Base-by-base conservation (phyloP, 371 early-diverging fungal species). In the Nematocida ausubeli region DNA sequence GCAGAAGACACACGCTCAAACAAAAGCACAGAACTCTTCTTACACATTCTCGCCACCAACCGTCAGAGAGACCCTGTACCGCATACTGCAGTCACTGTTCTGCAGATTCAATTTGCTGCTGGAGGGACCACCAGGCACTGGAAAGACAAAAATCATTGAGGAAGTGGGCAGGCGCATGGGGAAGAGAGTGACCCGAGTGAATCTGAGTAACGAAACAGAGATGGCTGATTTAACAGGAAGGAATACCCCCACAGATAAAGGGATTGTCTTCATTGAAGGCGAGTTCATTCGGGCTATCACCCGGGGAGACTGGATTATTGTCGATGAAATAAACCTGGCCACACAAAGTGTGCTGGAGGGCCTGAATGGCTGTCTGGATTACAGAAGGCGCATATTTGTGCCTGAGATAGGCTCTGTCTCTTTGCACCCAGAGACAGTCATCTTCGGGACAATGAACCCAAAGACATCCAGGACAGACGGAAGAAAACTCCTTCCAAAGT, bases 361-460 rank as follows among this genome's bases (percentile, higher is more conserved):
- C 80, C 88, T 99, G 73, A 99, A 99, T 85, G 92, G 95, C 6
- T 92, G 95, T 82, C 86, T 99, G 42, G 99, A 99, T 87, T 95
- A 96, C 85, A 91, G 99, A 83, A 93, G 92, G 52, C 88, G 90
- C 6, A 93, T 96, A 2, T 93, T 92, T 85, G 69, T 81, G 24
- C 63, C 60, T 16, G 79, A 79, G 39, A 34, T 68, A 19, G 69
- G 62, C 19, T 14, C 32, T 3, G 67, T 71, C 19, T 22, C 51
- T 34, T 55, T 72, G 37, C 66, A 73, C 56, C 55, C 73, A 28
- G 90, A 90, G 16, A 95, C 95, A 87, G 87, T 93, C 26, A 92
- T 99, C 0, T 96, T 98, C 88, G 98, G 92, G 63, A 96, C 98
- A 2, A 95, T 97, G 87, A 99, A 99, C 84, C 98, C 99, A 28